These are phyloP conservation scores for Guyanaporus albipodus DNA, from an alignment of 768 basidiomycete species.

Conservation along the genomic window DNA sequence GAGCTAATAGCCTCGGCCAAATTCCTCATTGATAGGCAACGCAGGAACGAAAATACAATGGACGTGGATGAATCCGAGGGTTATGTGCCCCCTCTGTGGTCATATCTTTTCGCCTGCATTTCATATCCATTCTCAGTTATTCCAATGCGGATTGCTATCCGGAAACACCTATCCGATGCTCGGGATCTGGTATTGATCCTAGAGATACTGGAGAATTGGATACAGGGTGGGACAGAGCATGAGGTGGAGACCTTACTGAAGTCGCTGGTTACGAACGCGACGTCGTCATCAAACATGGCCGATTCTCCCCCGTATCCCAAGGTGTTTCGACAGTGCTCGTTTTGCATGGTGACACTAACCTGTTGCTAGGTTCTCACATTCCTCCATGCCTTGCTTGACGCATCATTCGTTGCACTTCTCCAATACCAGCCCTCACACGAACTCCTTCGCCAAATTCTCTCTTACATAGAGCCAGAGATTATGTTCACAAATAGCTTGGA, in stretches of 20 bases:
- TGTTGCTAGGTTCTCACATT: slow-evolving; percentile 53
- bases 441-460: slow-evolving; percentile 46
- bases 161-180: slow-evolving; percentile 37
- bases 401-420: slow-evolving; percentile 64
- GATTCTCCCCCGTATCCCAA: slow-evolving; percentile 28
- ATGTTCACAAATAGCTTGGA: slow-evolving; percentile 46
- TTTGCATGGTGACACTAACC: slow-evolving; percentile 31
- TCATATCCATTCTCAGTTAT: slow-evolving; percentile 39
- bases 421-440: slow-evolving; percentile 58
- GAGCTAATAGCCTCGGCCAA: slow-evolving; percentile 56
- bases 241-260: slow-evolving; percentile 21
- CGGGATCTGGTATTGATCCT: slow-evolving; percentile 38
- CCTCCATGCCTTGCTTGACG: slow-evolving; percentile 64
- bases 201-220: slow-evolving; percentile 37
- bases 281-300: slow-evolving; percentile 13
- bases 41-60: slow-evolving; percentile 27
- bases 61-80: slow-evolving; percentile 33
- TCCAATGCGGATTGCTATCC: slow-evolving; percentile 42
- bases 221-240: slow-evolving; percentile 30
- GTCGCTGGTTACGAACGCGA: slow-evolving; percentile 14
- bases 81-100: slow-evolving; percentile 33
- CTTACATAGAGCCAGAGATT: slow-evolving; percentile 55
- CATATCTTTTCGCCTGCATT: slow-evolving; percentile 38
- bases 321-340: slow-evolving; percentile 38
- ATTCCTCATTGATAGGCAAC: slow-evolving; percentile 39